These are phyloP conservation scores for Neofusicoccum laricinum DNA, from an alignment of 2,329 filamentous ascomycete species.

Conservation along the genomic window DNA sequence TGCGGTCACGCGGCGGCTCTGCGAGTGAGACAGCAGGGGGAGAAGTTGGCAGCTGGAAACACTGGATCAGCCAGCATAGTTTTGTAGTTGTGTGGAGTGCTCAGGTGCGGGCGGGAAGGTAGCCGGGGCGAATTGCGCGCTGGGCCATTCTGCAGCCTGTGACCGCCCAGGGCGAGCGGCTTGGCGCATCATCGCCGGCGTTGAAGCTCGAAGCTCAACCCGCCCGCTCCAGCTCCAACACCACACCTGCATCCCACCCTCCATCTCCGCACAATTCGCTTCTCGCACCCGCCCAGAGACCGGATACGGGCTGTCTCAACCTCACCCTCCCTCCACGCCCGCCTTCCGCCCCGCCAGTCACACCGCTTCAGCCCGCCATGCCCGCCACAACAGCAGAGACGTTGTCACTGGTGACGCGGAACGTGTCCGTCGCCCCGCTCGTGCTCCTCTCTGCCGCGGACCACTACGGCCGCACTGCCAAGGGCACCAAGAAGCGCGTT, in stretches of 20 bases:
- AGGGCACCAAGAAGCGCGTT: constrained; percentile 82
- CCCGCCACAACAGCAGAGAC: constrained; percentile 96
- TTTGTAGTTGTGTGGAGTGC: background rate
- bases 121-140: background rate
- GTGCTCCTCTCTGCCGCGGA: constrained; percentile 97
- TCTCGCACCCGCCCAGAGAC: background rate
- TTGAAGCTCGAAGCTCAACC: constrained; percentile 12
- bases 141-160: background rate
- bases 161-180: constrained; percentile 4
- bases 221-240: constrained; percentile 14
- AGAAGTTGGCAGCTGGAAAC: background rate
- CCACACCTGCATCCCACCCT: background rate
- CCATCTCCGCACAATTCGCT: background rate
- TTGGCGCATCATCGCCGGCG: constrained; percentile 14
- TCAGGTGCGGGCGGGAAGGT: background rate
- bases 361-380: constrained; percentile 57
- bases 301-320: background rate
- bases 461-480: constrained; percentile 93
- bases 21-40: background rate
- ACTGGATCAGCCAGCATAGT: background rate
- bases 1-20: background rate
- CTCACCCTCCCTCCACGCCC: background rate
- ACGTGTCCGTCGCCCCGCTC: constrained; percentile 94
- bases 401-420: constrained; percentile 88
- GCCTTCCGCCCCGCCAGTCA: background rate